phyloP scores from a whole-genome alignment of 2,329 filamentous ascomycete genomes.

The Aspergillus fumigatus region DNA sequence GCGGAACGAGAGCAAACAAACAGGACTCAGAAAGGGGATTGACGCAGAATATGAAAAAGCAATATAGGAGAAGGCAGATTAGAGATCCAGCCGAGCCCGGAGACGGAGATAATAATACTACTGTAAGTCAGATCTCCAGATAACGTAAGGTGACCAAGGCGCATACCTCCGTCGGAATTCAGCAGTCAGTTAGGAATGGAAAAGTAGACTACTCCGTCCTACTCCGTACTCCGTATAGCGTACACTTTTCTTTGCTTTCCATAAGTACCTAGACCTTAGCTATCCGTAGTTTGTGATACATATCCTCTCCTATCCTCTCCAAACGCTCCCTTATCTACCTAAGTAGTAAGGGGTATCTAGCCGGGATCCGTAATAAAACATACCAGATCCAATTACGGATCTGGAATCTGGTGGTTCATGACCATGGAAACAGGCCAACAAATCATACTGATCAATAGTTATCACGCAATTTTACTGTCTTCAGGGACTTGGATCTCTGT shows the following conservation, averaged over 20 bases:
- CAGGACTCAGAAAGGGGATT: background rate
- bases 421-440: background rate
- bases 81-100: conserved; percentile 15
- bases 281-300: background rate
- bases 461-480: background rate
- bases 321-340: background rate
- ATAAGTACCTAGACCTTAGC: background rate
- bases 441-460: background rate
- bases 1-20: conserved; percentile 3
- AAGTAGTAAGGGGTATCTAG: too few relatives aligned
- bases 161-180: background rate
- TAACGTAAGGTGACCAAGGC: conserved; percentile 10
- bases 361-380: too few relatives aligned
- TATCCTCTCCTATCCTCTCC: background rate
- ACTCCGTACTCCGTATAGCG: too few relatives aligned
- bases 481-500: background rate
- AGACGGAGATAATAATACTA: conserved; percentile 11
- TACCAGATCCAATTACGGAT: too few relatives aligned
- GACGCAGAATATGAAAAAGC: background rate
- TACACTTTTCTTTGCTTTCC: background rate
- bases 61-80: conserved; percentile 1
- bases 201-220: too few relatives aligned
- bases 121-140: conserved; percentile 13
- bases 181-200: background rate
- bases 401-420: background rate